These are phyloP conservation scores for Phalaenopsis equestris DNA, from an alignment of 106 monocot genomes.

Conservation along the genomic window DNA sequence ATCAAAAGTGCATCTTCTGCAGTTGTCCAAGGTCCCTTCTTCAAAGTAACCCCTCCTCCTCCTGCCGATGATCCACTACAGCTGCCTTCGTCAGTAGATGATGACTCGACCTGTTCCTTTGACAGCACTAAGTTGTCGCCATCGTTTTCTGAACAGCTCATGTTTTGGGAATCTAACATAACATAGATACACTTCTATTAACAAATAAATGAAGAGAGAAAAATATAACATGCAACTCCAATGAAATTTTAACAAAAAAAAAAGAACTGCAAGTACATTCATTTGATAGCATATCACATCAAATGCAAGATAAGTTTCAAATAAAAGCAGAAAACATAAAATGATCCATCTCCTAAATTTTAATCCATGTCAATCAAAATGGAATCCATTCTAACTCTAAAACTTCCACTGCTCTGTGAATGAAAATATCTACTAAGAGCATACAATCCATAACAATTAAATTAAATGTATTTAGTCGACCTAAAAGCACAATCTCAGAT, in stretches of 20 bases:
- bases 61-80: constrained; percentile 16
- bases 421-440: too few species aligned
- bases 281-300: neutral
- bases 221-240: neutral
- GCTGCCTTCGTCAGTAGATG: constrained; percentile 27
- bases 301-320: neutral
- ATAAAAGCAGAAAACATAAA: neutral
- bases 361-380: too few species aligned
- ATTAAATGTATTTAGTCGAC: too few species aligned
- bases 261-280: neutral
- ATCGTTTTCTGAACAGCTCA: constrained; percentile 19
- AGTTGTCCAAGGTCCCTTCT: constrained; percentile 81
- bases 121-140: constrained; percentile 7
- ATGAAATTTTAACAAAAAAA: neutral
- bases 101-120: constrained; percentile 20
- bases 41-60: constrained; percentile 19
- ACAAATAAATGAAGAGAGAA: neutral
- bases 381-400: too few species aligned
- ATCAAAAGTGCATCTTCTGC: constrained; percentile 61
- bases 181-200: neutral
- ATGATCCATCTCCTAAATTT: too few species aligned
- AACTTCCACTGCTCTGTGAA: too few species aligned
- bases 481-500: too few species aligned
- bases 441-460: too few species aligned
- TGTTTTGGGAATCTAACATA: constrained; percentile 15